A percentile compares a stretch with the other conserved stretches of the same genome.
These are phyloP conservation scores for Discostella stelligera DNA, from an alignment of 352 stramenopile genomes.

Conservation along the genomic window DNA sequence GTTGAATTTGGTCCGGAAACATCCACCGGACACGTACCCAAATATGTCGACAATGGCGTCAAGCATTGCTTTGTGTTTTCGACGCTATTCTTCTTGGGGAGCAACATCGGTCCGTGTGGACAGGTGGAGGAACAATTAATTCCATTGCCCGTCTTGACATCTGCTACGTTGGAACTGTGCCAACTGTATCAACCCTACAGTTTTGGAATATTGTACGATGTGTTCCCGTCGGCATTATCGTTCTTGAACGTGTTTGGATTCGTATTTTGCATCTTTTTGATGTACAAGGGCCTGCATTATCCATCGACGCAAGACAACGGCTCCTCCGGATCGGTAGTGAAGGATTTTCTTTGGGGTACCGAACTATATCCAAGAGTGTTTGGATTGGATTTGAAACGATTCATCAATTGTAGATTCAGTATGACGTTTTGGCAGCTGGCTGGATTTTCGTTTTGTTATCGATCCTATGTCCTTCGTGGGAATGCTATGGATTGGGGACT, in stretches of 20 bases:
- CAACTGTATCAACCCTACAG: conserved; percentile 36
- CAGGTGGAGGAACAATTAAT: conserved; percentile 17
- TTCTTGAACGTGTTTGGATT: conserved; percentile 94
- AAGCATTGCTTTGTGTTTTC: conserved; percentile 52
- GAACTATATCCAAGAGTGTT: conserved; percentile 94
- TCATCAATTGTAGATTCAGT: conserved; percentile 95
- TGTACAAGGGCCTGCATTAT: conserved; percentile 88
- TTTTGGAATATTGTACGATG: conserved; percentile 84
- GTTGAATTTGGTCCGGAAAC: conserved; percentile 56
- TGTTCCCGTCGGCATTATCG: conserved; percentile 86
- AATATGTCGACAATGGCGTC: conserved; percentile 59
- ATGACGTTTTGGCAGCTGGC: conserved; percentile 96
- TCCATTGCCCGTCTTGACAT: neutral
- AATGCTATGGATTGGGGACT: conserved; percentile 84
- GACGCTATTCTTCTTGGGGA: conserved; percentile 48
- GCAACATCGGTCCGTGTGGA: conserved; percentile 53
- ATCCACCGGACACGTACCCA: conserved; percentile 54
- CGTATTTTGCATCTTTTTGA: conserved; percentile 89
- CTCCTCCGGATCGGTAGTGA: conserved; percentile 89
- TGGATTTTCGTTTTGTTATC: conserved; percentile 89
- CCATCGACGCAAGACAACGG: conserved; percentile 90
- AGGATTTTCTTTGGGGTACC: conserved; percentile 97
- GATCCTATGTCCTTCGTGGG: conserved; percentile 84
- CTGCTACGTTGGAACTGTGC: conserved; percentile 15
- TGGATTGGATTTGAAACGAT: conserved; percentile 95